Evolutionary conservation across 306 rosid species (phyloP), one percentile per base, ranked within the genome.

Genomic region (Corylus americana): DNA sequence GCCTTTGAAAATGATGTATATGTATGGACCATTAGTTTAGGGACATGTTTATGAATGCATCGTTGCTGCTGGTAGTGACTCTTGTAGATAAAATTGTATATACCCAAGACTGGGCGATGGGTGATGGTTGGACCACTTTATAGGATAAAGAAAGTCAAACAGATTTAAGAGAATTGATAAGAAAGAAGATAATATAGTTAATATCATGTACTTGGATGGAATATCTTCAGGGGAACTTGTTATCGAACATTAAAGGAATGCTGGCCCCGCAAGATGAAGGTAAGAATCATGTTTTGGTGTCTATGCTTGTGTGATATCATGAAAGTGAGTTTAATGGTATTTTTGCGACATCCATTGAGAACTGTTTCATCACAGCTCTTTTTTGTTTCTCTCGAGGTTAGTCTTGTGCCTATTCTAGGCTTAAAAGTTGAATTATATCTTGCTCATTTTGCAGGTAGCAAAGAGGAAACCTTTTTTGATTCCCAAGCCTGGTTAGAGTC

Each of bases 401-500:
- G 69, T 20, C 53, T 49, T 75, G 70, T 55, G 22, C 53, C 51
- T 62, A 17, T 71, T 17, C 44, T 55, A 22, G 67, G 22, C 57
- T 66, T 71, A 51, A 75, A 75, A 75, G 72, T 77, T 57, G 76
- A 53, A 31, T 50, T 37, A 55, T 14, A 42, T 48, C 16, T 69
- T 4, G 45, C 76, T 72, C 14, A 3, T 42, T 57, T 77, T 76
- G 35, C 93, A 95, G 99, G 80, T 83, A 89, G 93, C 86, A 95
- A 82, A 73, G 99, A 93, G 58, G 99, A 95, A 71, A 55, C 88
- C 20, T 95, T 84, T 89, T 93, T 90, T 62, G 99, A 95, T 81
- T 83, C 99, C 14, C 86, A 84, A 78, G 86, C 87, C 39, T 95
- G 99, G 97, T 85, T 95, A 83, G 99, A 95, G 73, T 95, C 99